Percentiles rank a stretch among this genome's conserved stretches.
These are phyloP conservation scores for Blattamonas nauphoetae DNA, from an alignment of 78 protist species.

Conservation along the genomic window DNA sequence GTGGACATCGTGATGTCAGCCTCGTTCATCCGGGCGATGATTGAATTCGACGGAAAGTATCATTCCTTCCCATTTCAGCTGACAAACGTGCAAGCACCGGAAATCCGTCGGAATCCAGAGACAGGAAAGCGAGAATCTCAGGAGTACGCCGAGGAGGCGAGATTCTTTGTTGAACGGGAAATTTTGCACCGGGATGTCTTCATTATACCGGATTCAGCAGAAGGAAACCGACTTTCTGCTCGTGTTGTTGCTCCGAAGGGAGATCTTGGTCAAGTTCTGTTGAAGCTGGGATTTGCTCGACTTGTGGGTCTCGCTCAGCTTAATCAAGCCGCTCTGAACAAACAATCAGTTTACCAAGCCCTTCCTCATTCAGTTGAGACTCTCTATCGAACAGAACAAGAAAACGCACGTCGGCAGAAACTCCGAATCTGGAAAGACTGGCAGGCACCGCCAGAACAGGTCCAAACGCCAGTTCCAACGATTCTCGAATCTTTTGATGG, in stretches of 20 bases:
- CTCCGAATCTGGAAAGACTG: background rate
- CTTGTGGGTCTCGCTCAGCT: background rate
- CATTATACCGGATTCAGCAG: background rate
- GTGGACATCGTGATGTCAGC: background rate
- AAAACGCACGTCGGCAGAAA: background rate
- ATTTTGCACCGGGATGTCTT: background rate
- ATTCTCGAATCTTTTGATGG: background rate
- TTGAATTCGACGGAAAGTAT: background rate
- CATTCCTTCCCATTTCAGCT: background rate
- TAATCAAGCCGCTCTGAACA: background rate
- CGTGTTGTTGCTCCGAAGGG: background rate
- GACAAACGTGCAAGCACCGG: background rate
- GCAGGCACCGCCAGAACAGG: background rate
- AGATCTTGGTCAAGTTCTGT: background rate
- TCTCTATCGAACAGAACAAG: background rate
- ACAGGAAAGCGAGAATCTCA: background rate
- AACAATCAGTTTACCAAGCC: background rate
- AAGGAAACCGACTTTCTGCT: background rate
- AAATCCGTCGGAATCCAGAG: background rate
- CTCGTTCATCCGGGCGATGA: background rate
- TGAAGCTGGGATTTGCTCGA: background rate
- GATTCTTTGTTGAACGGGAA: background rate
- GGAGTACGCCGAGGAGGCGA: background rate
- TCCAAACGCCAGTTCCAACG: background rate
- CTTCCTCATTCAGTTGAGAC: background rate